Evolutionary conservation across 164 flowering plant genomes (phyloP), one percentile per base, ranked within the genome.

Genomic region (Magnolia sinica): DNA sequence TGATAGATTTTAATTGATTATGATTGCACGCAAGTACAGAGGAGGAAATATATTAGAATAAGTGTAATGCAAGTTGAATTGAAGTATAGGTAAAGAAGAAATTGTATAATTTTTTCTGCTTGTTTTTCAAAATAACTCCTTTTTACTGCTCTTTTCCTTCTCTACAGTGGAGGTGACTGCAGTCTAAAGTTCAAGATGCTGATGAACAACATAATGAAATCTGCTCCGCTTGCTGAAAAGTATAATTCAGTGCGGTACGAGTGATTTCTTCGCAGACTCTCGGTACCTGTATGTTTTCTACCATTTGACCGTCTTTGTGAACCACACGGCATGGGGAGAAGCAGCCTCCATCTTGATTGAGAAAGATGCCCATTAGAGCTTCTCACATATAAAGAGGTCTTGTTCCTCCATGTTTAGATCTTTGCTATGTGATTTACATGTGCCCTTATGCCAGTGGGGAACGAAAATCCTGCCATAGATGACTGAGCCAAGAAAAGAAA

Each of bases 101-200:
- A 8, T 50, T 51, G 16, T 20, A 2, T 18, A 74, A 18, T 73
- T 14, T 31, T 27, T 7, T 9, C 18, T 22, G 45, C n/a, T 64
- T 45, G 4, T 50, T 23, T 71, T 76, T 76, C 50, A n/a, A 10
- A 13, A 20, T 1, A 8, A 55, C 16, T 19, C 1, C 16, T 14
- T 3, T 13, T 8, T 18, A 22, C 61, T 20, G 0, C 52, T 27
- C 63, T 73, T 23, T 67, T 52, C 9, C 49, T 55, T 63, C 52
- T 74, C 55, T 84, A 81, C 91, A 96, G 99, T 83, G 99, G 98
- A 73, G 97, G 97, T 77, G 99, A 94, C 76, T 94, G 90, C 89
- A 91, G 93, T 79, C 83, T 82, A 24, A 96, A 87, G 80, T 94
- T 92, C 87, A 94, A 94, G 88, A 87, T 83, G 82, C 91, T 96